Evolutionary conservation across 495 filamentous ascomycete species (phyloP), one percentile per base, ranked within the genome.

Genomic region (Podospora australis): DNA sequence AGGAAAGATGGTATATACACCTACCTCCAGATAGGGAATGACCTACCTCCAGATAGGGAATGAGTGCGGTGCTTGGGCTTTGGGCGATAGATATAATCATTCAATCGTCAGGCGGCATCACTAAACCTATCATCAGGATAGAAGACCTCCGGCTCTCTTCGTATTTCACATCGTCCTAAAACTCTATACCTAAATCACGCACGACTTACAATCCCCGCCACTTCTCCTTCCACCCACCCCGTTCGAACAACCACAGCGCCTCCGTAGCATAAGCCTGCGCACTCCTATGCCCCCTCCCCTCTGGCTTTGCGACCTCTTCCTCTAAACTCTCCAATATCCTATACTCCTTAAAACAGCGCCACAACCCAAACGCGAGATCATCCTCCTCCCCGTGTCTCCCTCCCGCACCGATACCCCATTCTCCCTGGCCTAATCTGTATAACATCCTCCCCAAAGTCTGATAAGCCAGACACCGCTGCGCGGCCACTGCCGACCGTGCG

Each of bases 181-280:
- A 30, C 28, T 7, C 28, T 30, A 30, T 30, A 7, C 13, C 13
- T 6, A 7, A 30, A 7, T n/a, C 7, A 30, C 13, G 14, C 14
- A 9, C 20, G 5, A 10, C 24, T 52, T 40, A 64, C 50, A 55
- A 4, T 2, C 59, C 64, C 39, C 54, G 61, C 59, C 59, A 60
- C 52, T 49, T 62, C 71, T 68, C 63, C 75, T 79, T 69, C 71
- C 71, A 75, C 0, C 88, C 88, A 1, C 88, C 87, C 68, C 83
- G 87, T 70, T 88, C 80, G 78, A 86, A 92, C 35, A 95, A 60
- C 91, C 92, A 96, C 24, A 96, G 69, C 22, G 90, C 90, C 67
- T 98, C 92, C 16, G 82, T 80, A 28, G 92, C 92, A 78, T 87
- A 92, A 2, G 82, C 81, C 55, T 80, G 78, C 17, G 84, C 82